Conservation (phyloP, 1,284 basidiomycete species). For the Erythrobasidium hasegawianum region DNA sequence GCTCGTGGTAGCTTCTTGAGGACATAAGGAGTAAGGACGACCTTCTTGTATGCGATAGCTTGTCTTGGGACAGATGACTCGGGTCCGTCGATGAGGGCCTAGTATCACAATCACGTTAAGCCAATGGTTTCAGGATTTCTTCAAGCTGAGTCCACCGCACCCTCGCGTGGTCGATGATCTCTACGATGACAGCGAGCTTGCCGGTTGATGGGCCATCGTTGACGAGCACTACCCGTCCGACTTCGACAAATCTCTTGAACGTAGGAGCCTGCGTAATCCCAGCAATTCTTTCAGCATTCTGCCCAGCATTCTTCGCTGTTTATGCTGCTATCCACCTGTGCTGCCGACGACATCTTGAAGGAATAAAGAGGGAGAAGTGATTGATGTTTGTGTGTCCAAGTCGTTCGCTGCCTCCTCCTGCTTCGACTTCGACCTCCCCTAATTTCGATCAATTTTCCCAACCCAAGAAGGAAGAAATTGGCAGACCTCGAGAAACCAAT, state of each 20-base stretch:
- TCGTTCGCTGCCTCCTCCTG: too few relatives aligned
- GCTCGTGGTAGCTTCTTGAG: slow-evolving; percentile 82
- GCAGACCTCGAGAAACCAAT: too few relatives aligned
- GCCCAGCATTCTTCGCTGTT: too few relatives aligned
- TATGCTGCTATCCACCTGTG: too few relatives aligned
- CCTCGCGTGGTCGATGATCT: slow-evolving; percentile 99
- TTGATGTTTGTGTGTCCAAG: not conserved
- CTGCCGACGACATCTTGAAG: too few relatives aligned
- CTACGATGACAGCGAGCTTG: slow-evolving; percentile 89
- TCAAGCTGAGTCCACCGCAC: slow-evolving; percentile 55
- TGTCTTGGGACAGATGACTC: slow-evolving; percentile 87
- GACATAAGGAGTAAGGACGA: slow-evolving; percentile 83
- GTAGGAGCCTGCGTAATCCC: slow-evolving; percentile 59
- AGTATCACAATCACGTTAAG: slow-evolving; percentile 11
- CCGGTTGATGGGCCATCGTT: slow-evolving; percentile 75
- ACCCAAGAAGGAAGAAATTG: not conserved
- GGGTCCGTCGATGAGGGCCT: slow-evolving; percentile 96
- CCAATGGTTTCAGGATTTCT: not conserved
- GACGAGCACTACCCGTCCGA: slow-evolving; percentile 96
- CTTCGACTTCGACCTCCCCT: too few relatives aligned
- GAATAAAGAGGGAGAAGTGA: too few relatives aligned
- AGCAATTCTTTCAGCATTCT: too few relatives aligned
- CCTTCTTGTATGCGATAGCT: slow-evolving; percentile 83
- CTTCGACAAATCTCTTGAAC: slow-evolving; percentile 97
- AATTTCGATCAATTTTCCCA: slow-evolving; percentile 11